Conservation (phyloP, 352 stramenopile genomes). For the Pythium plurisporium region DNA sequence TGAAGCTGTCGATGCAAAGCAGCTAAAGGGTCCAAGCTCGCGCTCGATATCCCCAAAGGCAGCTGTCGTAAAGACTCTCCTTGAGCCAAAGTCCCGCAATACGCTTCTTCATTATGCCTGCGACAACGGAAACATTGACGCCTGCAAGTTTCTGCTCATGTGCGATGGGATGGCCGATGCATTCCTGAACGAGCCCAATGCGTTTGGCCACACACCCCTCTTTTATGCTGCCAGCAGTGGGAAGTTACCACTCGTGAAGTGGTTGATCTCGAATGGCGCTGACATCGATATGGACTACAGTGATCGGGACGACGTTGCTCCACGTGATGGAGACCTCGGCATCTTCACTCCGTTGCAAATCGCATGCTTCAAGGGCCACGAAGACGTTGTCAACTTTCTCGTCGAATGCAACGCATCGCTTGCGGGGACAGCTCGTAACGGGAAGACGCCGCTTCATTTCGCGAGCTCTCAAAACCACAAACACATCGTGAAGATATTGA, state of each 20-base stretch:
- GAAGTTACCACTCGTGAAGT: slow-evolving; percentile 72
- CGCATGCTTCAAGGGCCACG: slow-evolving; percentile 67
- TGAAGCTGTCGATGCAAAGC: slow-evolving; percentile 16
- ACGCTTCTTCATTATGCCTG: slow-evolving; percentile 78
- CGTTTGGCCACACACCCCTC: slow-evolving; percentile 69
- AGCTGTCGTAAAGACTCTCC: slow-evolving; percentile 29
- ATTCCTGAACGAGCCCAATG: slow-evolving; percentile 74
- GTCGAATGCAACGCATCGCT: slow-evolving; percentile 82
- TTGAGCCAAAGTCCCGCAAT: slow-evolving; percentile 68
- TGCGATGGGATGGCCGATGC: slow-evolving; percentile 44
- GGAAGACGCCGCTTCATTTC: slow-evolving; percentile 73
- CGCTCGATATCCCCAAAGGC: slow-evolving; percentile 8
- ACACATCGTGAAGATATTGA: slow-evolving; percentile 53
- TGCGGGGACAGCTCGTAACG: slow-evolving; percentile 54
- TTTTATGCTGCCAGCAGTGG: slow-evolving; percentile 78
- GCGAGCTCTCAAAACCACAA: slow-evolving; percentile 58
- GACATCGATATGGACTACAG: slow-evolving; percentile 84
- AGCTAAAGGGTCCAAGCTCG: background rate
- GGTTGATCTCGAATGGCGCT: slow-evolving; percentile 77
- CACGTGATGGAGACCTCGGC: slow-evolving; percentile 50
- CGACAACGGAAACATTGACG: slow-evolving; percentile 78
- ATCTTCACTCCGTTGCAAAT: slow-evolving; percentile 82
- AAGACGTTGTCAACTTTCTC: slow-evolving; percentile 66
- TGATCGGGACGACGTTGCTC: slow-evolving; percentile 38
- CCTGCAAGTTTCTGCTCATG: slow-evolving; percentile 81